Evolutionary conservation across 1,139 yeast genomes (phyloP), one percentile per base, ranked within the genome.

Genomic region (Blastobotrys aristatus): DNA sequence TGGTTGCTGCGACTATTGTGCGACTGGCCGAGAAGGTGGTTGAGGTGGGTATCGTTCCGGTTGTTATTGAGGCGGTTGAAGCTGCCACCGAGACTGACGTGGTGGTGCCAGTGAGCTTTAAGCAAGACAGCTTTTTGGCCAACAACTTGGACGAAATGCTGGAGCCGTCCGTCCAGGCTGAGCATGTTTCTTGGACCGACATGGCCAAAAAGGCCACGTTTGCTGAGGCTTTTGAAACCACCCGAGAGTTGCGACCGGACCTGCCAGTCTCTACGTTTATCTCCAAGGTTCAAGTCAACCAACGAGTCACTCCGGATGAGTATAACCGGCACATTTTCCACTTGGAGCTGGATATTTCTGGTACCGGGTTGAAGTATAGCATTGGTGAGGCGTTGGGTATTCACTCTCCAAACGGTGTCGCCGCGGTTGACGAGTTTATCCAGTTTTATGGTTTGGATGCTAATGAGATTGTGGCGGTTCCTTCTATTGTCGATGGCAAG

Each of bases 361-460:
- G 95, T 46, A 89, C 97, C 37, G 97, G 95, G 26, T 75, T 92
- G 65, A 87, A 80, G 46, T 92, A 92, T 65, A 94, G 82, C 54
- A 86, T 92, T 63, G 98, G 98, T 65, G 98, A 92, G 72, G 96
- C 97, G 7, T 78, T 92, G 53, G 98, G 97, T 62, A 80, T 92
- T 51, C 97, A 92, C 62, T 97, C 95, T 41, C 83, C 94, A 63
- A 92, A 92, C 71, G 77, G 80, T 56, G 66, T 74, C 32, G 76
- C 71, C 30, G 76, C 73, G 43, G 96, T 89, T 44, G 78, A 73
- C 48, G 75, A 75, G 53, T 92, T 92, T 67, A 75, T 92, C 57
- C 60, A 73, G 29, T 76, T 74, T 63, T 92, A 89, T 63, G 88
- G 86, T 2, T 73, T 89, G 50, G 77, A 84, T 57, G 80, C 84